Conservation (phyloP, 371 early-diverging fungal species). For the Apophysomyces variabilis region DNA sequence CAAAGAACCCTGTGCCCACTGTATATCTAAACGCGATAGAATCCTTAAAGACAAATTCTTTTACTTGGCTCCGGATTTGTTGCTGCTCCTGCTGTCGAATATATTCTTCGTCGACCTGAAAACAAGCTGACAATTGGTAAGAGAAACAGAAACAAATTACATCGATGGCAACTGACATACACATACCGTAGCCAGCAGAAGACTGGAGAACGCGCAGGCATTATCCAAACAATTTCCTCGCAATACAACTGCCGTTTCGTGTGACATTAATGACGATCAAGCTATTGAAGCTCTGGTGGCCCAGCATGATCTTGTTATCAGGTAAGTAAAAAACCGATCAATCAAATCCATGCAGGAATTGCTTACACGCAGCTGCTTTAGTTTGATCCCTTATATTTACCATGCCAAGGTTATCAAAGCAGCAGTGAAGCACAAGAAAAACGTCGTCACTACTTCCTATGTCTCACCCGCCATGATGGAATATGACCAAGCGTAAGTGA, state of each 20-base stretch:
- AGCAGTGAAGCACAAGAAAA: conserved; percentile 79
- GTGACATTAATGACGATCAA: conserved; percentile 82
- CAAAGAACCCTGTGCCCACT: not conserved
- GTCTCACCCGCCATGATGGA: conserved; percentile 88
- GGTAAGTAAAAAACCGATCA: conserved; percentile 25
- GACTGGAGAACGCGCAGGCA: conserved; percentile 76
- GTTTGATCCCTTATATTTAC: conserved; percentile 87
- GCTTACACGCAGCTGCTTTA: conserved; percentile 23
- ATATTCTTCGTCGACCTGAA: conserved; percentile 83
- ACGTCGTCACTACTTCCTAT: conserved; percentile 92
- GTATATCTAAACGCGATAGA: not conserved
- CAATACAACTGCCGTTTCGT: conserved; percentile 65
- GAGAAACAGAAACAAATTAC: conserved; percentile 24
- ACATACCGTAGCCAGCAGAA: conserved; percentile 74
- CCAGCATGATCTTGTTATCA: conserved; percentile 82
- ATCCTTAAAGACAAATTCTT: conserved; percentile 74
- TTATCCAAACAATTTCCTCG: conserved; percentile 59
- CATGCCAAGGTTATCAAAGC: conserved; percentile 87
- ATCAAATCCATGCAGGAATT: not conserved
- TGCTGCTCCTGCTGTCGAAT: conserved; percentile 94
- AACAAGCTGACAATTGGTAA: conserved; percentile 82
- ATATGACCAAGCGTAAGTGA: conserved; percentile 73
- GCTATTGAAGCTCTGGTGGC: conserved; percentile 89
- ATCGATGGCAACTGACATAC: not conserved
- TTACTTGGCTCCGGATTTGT: conserved; percentile 98